These are phyloP conservation scores for Lecanicillium sp. DNA, from an alignment of 2,329 filamentous ascomycete species.

Conservation along the genomic window DNA sequence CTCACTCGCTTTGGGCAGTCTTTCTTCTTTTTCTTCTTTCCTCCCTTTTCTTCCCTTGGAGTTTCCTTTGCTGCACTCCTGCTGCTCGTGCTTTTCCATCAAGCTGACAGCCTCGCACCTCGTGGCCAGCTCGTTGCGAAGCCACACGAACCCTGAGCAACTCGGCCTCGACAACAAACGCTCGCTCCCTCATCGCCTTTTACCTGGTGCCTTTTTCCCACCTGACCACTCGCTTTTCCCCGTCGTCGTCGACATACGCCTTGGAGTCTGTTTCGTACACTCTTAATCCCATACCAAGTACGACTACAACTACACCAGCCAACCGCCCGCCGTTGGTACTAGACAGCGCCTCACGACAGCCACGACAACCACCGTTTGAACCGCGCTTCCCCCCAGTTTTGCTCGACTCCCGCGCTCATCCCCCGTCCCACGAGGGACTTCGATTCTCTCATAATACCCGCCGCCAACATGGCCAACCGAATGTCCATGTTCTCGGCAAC, in stretches of 20 bases:
- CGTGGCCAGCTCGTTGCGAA: no score
- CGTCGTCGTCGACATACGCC: no score
- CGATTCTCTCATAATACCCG: slow-evolving; percentile 21
- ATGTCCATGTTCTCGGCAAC: slow-evolving; percentile 65
- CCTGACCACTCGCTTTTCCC: no score
- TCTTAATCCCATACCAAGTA: no score
- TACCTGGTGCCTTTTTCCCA: no score
- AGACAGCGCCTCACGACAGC: neutral
- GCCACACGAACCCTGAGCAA: no score
- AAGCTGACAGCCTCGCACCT: neutral
- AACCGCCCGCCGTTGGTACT: no score
- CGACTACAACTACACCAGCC: no score
- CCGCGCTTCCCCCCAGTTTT: neutral
- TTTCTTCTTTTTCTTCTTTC: slow-evolving; percentile 31
- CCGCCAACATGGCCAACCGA: slow-evolving; percentile 50
- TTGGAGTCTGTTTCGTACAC: no score
- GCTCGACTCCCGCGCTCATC: slow-evolving; percentile 22
- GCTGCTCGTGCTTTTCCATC: neutral
- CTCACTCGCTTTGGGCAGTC: slow-evolving; percentile 57
- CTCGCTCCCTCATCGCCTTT: no score
- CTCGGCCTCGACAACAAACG: no score
- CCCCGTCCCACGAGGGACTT: slow-evolving; percentile 34
- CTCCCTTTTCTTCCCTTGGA: slow-evolving; percentile 13
- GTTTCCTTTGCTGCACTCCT: neutral
- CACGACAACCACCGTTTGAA: neutral